Evolutionary conservation across 1,139 yeast genomes (phyloP).

Genomic region (Yamadazyma spencermartinsiae): DNA sequence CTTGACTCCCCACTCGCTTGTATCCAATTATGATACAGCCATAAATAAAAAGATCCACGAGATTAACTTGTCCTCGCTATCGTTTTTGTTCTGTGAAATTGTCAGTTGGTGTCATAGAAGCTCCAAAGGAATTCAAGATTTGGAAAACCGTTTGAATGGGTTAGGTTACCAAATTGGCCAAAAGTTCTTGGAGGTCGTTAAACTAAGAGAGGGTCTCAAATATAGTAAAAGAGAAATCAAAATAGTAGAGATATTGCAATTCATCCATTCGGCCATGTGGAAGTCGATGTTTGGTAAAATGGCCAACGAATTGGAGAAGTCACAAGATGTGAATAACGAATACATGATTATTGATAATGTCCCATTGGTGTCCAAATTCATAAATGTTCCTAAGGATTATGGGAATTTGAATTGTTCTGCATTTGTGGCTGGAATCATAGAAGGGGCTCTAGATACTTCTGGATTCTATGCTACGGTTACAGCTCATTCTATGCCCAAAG

Average conservation of each 20-base stretch:
- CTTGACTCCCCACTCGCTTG: conserved; percentile 31
- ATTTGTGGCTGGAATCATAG: conserved; percentile 86
- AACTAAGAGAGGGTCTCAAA: conserved; percentile 57
- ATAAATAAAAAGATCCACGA: conserved; percentile 62
- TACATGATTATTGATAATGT: conserved; percentile 82
- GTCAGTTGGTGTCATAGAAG: conserved; percentile 65
- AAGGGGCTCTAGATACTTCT: conserved; percentile 81
- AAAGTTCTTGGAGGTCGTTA: conserved; percentile 41
- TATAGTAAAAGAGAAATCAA: conserved; percentile 68
- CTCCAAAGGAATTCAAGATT: conserved; percentile 71
- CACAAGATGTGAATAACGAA: conserved; percentile 79
- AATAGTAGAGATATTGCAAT: conserved; percentile 78
- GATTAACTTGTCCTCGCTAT: conserved; percentile 63
- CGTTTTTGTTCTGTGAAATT: conserved; percentile 71
- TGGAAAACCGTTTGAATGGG: conserved; percentile 73
- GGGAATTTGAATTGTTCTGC: conserved; percentile 82
- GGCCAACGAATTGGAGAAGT: conserved; percentile 86
- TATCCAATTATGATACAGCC: conserved; percentile 67
- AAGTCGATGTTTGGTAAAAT: conserved; percentile 72
- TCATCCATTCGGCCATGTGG: conserved; percentile 85
- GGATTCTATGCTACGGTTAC: conserved; percentile 82
- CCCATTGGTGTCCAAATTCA: conserved; percentile 75
- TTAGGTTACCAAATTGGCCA: conserved; percentile 71
- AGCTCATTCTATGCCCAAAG: conserved; percentile 81
- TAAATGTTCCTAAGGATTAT: conserved; percentile 79